phyloP scores from a whole-genome alignment of 345 rosid species.

The Pistacia atlantica region DNA sequence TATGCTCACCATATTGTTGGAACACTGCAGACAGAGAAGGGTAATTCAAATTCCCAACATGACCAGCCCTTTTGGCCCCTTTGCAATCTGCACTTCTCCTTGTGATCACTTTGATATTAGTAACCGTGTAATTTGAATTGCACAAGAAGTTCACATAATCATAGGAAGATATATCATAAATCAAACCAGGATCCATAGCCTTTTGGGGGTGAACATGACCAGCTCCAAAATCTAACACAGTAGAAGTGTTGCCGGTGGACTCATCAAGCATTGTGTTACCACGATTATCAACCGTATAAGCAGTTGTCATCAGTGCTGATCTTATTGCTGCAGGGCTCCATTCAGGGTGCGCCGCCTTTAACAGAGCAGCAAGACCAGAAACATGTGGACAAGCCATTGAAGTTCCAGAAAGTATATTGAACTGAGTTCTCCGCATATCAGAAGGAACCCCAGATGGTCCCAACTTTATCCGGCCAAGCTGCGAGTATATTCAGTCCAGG shows the following conservation, averaged over 20 bases:
- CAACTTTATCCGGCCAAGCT: constrained; percentile 86
- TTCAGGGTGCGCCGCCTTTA: constrained; percentile 85
- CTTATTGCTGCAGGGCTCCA: constrained; percentile 90
- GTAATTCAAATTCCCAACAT: constrained; percentile 74
- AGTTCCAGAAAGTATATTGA: constrained; percentile 88
- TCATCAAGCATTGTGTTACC: constrained; percentile 74
- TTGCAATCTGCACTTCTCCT: constrained; percentile 64
- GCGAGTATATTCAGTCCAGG: constrained; percentile 94
- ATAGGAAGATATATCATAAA: constrained; percentile 62
- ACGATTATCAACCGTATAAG: constrained; percentile 62
- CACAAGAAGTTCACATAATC: constrained; percentile 84
- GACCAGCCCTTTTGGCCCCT: constrained; percentile 68
- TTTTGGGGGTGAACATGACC: constrained; percentile 90
- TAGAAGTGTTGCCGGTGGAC: constrained; percentile 68
- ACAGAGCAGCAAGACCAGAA: constrained; percentile 84
- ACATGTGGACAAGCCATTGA: constrained; percentile 99
- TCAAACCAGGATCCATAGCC: constrained; percentile 85
- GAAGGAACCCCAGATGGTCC: constrained; percentile 74
- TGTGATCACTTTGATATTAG: constrained; percentile 63
- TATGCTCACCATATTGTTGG: constrained; percentile 65
- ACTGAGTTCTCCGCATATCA: constrained; percentile 67
- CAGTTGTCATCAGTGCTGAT: constrained; percentile 92
- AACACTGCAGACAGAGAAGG: constrained; percentile 70
- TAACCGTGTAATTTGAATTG: constrained; percentile 67
- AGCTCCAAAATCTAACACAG: constrained; percentile 74